Conservation (phyloP, 768 basidiomycete species). For the Leucosporidium creatinivorum region DNA sequence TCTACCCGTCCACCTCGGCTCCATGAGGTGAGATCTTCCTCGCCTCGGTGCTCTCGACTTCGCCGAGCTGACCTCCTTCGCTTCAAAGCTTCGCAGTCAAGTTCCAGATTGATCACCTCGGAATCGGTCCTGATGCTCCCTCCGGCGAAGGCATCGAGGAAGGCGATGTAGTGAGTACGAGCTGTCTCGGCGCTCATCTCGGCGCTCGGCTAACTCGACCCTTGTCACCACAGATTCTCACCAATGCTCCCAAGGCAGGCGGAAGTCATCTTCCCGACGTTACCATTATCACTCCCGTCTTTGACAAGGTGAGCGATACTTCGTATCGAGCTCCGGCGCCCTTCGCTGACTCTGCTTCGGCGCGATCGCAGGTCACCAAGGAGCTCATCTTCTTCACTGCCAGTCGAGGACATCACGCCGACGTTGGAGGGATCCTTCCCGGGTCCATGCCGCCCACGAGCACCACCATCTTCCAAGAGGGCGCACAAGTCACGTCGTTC, state of each 20-base stretch:
- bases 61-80: too few relatives aligned
- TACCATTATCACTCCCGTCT: constrained; percentile 89
- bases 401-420: constrained; percentile 87
- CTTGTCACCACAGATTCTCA: too few relatives aligned
- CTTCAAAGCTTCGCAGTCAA: too few relatives aligned
- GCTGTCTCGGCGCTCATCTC: too few relatives aligned
- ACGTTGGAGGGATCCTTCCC: constrained; percentile 85
- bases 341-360: constrained; percentile 29
- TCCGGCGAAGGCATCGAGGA: too few relatives aligned
- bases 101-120: too few relatives aligned
- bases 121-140: too few relatives aligned
- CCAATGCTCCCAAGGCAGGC: too few relatives aligned
- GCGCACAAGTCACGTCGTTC: constrained; percentile 85
- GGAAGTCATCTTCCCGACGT: constrained; percentile 51
- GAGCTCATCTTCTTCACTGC: constrained; percentile 48
- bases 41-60: too few relatives aligned
- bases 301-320: constrained; percentile 42
- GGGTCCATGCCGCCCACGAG: constrained; percentile 84
- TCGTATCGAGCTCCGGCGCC: too few relatives aligned
- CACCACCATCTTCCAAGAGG: constrained; percentile 86
- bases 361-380: constrained; percentile 46
- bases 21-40: neutral
- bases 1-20: constrained; percentile 19
- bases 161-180: too few relatives aligned
- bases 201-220: too few relatives aligned